Evolutionary conservation across 2,329 filamentous ascomycete species (phyloP), one percentile per base, ranked within the genome.

Genomic region (Fusarium proliferatum): DNA sequence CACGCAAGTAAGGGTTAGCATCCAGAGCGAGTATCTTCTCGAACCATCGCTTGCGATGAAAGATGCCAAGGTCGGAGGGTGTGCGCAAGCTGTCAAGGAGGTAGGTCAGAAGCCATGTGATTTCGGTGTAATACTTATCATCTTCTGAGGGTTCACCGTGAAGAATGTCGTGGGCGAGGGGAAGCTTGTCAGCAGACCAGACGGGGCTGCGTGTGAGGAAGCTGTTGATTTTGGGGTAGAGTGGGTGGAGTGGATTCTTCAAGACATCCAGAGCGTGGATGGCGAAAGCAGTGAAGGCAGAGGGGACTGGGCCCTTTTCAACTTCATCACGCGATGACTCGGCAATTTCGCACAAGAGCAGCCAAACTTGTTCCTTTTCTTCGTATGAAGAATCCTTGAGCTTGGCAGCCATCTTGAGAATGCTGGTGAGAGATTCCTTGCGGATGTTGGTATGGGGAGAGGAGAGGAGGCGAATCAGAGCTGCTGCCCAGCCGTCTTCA

Each of bases 191-290:
- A 23, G 91, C 79, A 17, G 91, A 87, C 96, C 96, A 98, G 30
- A 87, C 82, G 2, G 96, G 95, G 0, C 91, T 89, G 58, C 91
- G 91, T 28, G 94, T 94, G 41, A 98, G 88, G 80, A 95, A 98
- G 10, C 88, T 86, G 84, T 97, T 97, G 82, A 96, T 85, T 80
- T 97, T 97, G 65, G 91, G 89, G 80, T 97, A 98, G 42, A 98
- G 88, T 68, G 89, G 90, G 79, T 97, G 94, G 21, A 94, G 87
- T 1, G 96, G 96, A 69, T 94, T 91, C 28, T 87, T 88, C 51
- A 97, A 84, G 21, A 97, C 90, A 3, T 88, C 84, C 12, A 97
- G 86, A 3, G 91, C 90, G 72, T 90, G 90, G 52, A 88, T 87
- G 12, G 94, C 92, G 76, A 97, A 96, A 16, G 92, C 89, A n/a